phyloP scores from a whole-genome alignment of 192 early-diverging fungal genomes.

The Entophlyctis luteolus region DNA sequence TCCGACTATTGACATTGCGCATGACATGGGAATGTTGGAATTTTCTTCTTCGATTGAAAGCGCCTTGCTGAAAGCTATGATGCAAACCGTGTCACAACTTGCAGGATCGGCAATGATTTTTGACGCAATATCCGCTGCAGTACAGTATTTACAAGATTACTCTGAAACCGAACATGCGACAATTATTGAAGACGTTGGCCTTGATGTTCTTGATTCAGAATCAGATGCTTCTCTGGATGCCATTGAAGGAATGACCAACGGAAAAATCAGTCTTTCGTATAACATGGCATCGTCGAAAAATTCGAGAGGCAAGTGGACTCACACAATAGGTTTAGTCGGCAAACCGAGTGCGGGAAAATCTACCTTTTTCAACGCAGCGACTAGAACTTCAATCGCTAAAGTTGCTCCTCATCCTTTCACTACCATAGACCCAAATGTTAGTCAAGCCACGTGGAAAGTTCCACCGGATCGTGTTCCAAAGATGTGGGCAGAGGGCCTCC shows the following conservation, averaged over 20 bases:
- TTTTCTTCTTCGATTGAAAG: conserved; percentile 5
- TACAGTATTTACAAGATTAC: conserved; percentile 18
- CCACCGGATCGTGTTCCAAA: conserved; percentile 2
- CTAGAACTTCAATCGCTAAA: conserved; percentile 12
- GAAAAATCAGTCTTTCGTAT: neutral
- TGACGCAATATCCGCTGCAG: conserved; percentile 21
- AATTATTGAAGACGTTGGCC: neutral
- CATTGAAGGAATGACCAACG: neutral
- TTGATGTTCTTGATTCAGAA: neutral
- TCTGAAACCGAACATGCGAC: neutral
- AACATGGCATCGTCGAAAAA: conserved; percentile 14
- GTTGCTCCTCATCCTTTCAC: conserved; percentile 27
- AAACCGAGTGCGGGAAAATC: conserved; percentile 31
- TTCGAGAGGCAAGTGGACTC: conserved; percentile 21
- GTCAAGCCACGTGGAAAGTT: conserved; percentile 10
- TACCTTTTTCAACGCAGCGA: conserved; percentile 32
- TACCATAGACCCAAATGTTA: conserved; percentile 32
- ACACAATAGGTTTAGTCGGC: conserved; percentile 29
- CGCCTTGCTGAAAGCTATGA: neutral
- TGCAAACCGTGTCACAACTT: neutral
- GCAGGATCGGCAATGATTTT: conserved; percentile 14
- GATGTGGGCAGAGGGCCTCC: conserved; percentile 11
- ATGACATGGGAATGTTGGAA: conserved; percentile 27
- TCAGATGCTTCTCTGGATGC: neutral
- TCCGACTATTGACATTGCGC: neutral